Base-by-base conservation (phyloP, 1,284 basidiomycete genomes). In the Volvariella surrecta region DNA sequence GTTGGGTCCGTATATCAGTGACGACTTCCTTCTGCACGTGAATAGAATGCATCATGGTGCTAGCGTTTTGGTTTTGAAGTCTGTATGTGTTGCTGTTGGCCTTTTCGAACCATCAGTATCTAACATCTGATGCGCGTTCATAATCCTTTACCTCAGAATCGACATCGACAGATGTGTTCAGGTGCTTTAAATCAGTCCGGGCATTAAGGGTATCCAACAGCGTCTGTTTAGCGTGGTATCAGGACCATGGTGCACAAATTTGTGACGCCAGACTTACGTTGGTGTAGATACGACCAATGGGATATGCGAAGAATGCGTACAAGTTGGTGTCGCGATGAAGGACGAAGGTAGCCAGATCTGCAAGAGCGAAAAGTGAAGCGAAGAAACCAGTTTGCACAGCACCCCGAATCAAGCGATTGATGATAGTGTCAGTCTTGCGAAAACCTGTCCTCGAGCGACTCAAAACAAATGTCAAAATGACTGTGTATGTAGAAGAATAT, bases 331-430 rank as follows among this genome's bases (percentile, higher is more conserved):
- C 44, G 16, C 58, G 55, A n/a, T 60, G 56, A 16, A 65, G 52
- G 32, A 64, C 31, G 52, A 71, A 73, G 1, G 59, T 56, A 34
- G 70, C 60, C 24, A 73, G 45, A 46, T 71, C 67, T 2, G 58
- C 63, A 17, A 71, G 39, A 10, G 70, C 63, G 49, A 73, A 74
- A 3, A 73, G 55, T 0, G 58, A 62, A 1, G 61, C 64, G 34
- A 74, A 71, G 4, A 73, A 47, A 11, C 63, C 63, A 0, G 72
- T 73, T 46, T 72, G 72, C 15, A 74, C 56, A 13, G 68, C 68
- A 18, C 66, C 67, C 28, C 71, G 62, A 46, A 73, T 72, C 1
- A 73, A 56, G 24, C 64, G 61, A 45, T 68, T 66, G 47, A 74
- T 58, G 18, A 71, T 58, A 0, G 58, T 66, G 45, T 74, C 70